A percentile compares a stretch with the other conserved stretches of the same genome.
Conservation (phyloP, 306 rosid species). For the Ormosia semicastrata region DNA sequence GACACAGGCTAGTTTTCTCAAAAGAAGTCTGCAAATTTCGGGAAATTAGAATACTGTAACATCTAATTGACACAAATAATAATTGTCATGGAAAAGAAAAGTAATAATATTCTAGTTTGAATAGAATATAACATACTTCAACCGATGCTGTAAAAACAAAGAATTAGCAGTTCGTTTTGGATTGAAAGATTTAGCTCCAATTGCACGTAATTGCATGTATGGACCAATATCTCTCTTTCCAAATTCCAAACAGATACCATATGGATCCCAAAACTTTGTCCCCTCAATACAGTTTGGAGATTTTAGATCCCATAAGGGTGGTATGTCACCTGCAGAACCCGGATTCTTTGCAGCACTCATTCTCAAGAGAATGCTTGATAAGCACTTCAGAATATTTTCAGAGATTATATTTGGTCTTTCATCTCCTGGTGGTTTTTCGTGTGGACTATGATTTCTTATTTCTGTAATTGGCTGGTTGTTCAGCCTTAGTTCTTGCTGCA, state of each 20-base stretch:
- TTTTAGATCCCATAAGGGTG: conserved; percentile 28
- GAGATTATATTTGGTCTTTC: conserved; percentile 75
- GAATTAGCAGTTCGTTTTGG: conserved; percentile 67
- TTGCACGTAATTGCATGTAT: conserved; percentile 47
- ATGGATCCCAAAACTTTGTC: conserved; percentile 59
- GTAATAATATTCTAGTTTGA: neutral
- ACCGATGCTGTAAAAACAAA: conserved; percentile 65
- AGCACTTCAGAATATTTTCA: conserved; percentile 78
- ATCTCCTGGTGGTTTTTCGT: conserved; percentile 35
- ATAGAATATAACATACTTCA: conserved; percentile 56
- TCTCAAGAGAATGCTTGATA: conserved; percentile 73
- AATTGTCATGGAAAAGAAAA: neutral
- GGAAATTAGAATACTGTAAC: neutral
- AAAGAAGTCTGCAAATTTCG: conserved; percentile 53
- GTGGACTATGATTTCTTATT: conserved; percentile 34
- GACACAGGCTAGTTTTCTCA: conserved; percentile 67
- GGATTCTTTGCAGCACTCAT: conserved; percentile 50
- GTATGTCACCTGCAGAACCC: conserved; percentile 30
- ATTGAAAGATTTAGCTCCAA: conserved; percentile 65
- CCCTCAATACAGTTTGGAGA: conserved; percentile 31
- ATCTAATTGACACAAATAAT: neutral
- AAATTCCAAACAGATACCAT: conserved; percentile 57
- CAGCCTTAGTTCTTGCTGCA: conserved; percentile 55
- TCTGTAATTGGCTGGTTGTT: conserved; percentile 39
- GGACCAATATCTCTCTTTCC: conserved; percentile 76